Evolutionary conservation across 208 protist genomes (phyloP).

Genomic region (Phytomonas sp.): DNA sequence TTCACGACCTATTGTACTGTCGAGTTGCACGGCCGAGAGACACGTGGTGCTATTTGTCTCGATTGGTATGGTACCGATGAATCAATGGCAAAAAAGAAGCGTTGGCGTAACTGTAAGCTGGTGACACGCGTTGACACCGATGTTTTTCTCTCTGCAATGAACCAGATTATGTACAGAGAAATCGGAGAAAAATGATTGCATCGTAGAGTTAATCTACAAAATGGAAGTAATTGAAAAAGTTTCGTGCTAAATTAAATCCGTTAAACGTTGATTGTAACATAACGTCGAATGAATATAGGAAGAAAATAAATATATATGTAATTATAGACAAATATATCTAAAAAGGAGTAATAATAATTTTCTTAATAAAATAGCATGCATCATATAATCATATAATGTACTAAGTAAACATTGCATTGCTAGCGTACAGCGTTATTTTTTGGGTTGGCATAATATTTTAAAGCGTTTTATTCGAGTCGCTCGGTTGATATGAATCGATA

Average conservation of each 20-base stretch:
- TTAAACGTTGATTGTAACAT: background rate
- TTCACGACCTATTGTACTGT: slow-evolving; percentile 67
- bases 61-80: slow-evolving; percentile 85
- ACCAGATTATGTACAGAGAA: slow-evolving; percentile 37
- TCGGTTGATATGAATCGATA: background rate
- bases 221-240: background rate
- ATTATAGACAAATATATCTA: background rate
- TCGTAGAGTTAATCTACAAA: background rate
- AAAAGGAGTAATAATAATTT: background rate
- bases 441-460: background rate
- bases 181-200: slow-evolving; percentile 6
- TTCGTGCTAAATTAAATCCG: background rate
- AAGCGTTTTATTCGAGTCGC: background rate
- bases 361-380: background rate
- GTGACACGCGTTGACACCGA: slow-evolving; percentile 31
- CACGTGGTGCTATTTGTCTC: slow-evolving; percentile 57
- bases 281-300: background rate
- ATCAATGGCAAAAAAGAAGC: slow-evolving; percentile 76
- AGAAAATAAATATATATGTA: background rate
- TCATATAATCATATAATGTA: background rate
- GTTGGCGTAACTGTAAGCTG: slow-evolving; percentile 67
- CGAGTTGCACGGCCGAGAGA: slow-evolving; percentile 60
- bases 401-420: background rate
- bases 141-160: slow-evolving; percentile 39
- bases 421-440: background rate